Percentiles rank a stretch among this genome's conserved stretches.
Evolutionary conservation across 495 filamentous ascomycete species (phyloP).

Genomic region (Pseudoneurospora amorphoporcata): DNA sequence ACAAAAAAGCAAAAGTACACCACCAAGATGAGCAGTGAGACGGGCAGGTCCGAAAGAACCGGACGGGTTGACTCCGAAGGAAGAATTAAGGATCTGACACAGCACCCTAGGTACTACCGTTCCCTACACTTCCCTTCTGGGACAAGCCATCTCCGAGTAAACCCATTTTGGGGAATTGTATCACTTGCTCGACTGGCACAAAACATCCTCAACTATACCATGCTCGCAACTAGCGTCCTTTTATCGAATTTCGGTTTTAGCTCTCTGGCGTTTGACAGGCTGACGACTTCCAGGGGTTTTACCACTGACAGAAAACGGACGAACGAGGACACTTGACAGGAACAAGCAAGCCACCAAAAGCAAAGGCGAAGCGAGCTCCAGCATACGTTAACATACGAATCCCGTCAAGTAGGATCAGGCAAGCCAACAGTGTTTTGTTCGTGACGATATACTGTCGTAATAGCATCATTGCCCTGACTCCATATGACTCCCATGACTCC

Average conservation of each 20-base stretch:
- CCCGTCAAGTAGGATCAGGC: not conserved
- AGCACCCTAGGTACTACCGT: slow-evolving; percentile 1
- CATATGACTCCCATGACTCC: too few species aligned
- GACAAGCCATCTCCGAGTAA: not conserved
- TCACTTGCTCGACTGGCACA: not conserved
- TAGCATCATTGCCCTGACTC: not conserved
- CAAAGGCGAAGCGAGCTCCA: not conserved
- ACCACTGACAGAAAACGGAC: not conserved
- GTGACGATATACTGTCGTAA: not conserved
- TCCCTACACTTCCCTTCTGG: not conserved
- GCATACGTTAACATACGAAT: not conserved
- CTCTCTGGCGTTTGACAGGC: not conserved
- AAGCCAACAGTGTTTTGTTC: not conserved
- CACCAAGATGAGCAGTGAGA: not conserved
- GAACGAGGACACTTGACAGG: not conserved
- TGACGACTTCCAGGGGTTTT: not conserved
- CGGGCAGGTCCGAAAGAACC: not conserved
- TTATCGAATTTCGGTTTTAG: not conserved
- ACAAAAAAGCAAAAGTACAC: not conserved
- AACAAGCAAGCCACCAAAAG: not conserved
- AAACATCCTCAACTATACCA: not conserved
- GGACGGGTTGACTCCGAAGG: not conserved
- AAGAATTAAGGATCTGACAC: slow-evolving; percentile 13
- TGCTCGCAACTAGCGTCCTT: not conserved
- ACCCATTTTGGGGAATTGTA: not conserved